Evolutionary conservation across 2,329 filamentous ascomycete species (phyloP), one percentile per base, ranked within the genome.

Genomic region (Verticillium klebahnii): DNA sequence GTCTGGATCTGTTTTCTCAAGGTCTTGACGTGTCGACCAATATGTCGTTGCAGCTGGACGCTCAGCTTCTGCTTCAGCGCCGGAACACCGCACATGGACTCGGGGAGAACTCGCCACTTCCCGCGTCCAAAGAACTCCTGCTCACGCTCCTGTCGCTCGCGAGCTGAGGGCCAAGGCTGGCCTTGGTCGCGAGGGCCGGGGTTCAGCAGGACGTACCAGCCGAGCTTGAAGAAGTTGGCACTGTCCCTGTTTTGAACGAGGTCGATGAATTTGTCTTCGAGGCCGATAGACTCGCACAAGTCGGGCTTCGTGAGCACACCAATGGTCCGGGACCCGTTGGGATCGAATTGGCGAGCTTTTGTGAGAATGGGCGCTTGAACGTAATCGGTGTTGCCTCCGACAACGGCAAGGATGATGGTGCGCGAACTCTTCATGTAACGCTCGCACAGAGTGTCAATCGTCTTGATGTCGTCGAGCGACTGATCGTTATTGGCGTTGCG

Each of bases 361-460:
- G 78, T 78, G 55, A 83, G 73, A 34, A 83, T 82, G 0, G 80
- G 80, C 0, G 80, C 80, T 60, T 83, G 80, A 2, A 83, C 81
- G 58, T 82, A 83, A 64, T 85, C 82, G 54, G 80, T 81, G 70
- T 84, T 85, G 25, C 81, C 82, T 4, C 81, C 82, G 19, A 85
- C 77, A 29, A 85, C 82, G 36, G 82, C 82, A 2, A 85, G 74
- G 55, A 85, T 84, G 56, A 85, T 82, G 55, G 81, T 85, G 36
- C 82, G 78, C 0, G 80, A 74, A 63, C 81, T 81, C 74, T 82
- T 82, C 82, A 84, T 84, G 71, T 85, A 85, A 32, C 76, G 76
- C 8, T 83, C 80, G 12, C 80, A 82, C 2, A 87, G 72, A 0
- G 75, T 65, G 34, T 82, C 79, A 57, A 86, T 83, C 2, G 82